Evolutionary conservation across 352 stramenopile species (phyloP).

Genomic region (Thalassiosira pacifica): DNA sequence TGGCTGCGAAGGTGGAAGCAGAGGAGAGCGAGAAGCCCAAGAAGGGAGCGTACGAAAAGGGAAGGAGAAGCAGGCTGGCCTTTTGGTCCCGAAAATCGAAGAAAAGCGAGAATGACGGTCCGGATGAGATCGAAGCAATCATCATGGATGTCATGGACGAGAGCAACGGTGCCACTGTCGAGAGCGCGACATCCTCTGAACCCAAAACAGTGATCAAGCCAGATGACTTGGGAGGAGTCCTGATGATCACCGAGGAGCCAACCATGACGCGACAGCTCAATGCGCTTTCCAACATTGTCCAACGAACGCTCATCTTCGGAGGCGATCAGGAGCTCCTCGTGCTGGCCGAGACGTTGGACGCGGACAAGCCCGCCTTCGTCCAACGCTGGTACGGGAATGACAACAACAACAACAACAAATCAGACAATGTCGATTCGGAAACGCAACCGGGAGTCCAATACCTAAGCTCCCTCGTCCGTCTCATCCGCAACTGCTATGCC

Average conservation of each 20-base stretch:
- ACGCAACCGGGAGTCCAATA: constrained; percentile 79
- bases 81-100: constrained; percentile 28
- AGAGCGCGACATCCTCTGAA: too few relatives aligned
- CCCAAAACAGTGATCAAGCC: constrained; percentile 54
- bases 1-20: constrained; percentile 24
- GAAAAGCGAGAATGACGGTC: background rate
- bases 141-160: background rate
- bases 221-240: constrained; percentile 76
- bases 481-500: constrained; percentile 77
- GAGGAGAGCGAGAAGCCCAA: constrained; percentile 56
- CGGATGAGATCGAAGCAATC: constrained; percentile 1
- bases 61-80: constrained; percentile 30
- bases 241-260: constrained; percentile 80
- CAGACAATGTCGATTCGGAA: constrained; percentile 69
- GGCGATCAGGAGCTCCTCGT: constrained; percentile 85
- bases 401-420: constrained; percentile 31
- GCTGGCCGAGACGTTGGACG: constrained; percentile 84
- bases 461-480: constrained; percentile 79
- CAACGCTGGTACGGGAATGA: constrained; percentile 82
- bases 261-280: constrained; percentile 86
- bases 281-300: constrained; percentile 84
- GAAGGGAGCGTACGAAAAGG: constrained; percentile 59
- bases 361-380: constrained; percentile 79
- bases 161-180: constrained; percentile 19
- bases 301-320: constrained; percentile 82